Conservation (phyloP, 225 moss, liverwort and hornwort genomes). For the Climacium dendroides region DNA sequence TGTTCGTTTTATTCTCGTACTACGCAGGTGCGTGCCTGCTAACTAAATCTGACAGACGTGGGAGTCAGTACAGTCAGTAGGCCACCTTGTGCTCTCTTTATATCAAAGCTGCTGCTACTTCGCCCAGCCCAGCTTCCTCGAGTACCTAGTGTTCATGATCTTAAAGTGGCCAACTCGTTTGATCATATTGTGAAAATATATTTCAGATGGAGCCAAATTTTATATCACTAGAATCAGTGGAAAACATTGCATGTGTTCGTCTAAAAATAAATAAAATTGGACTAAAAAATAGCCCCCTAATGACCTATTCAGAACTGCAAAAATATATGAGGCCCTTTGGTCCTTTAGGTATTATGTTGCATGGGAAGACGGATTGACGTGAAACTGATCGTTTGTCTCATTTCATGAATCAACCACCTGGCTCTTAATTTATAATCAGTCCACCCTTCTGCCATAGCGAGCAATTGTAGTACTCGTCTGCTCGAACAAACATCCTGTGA, state of each 20-base stretch:
- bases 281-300: neutral
- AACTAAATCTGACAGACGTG: neutral
- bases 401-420: neutral
- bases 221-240: neutral
- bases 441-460: neutral
- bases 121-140: neutral
- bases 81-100: slow-evolving; percentile 2
- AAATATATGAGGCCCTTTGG: neutral
- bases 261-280: neutral
- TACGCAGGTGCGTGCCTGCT: slow-evolving; percentile 7
- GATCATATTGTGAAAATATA: neutral
- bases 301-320: neutral
- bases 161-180: neutral
- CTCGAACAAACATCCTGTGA: neutral
- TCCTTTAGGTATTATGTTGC: neutral
- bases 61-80: neutral
- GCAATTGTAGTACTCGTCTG: neutral
- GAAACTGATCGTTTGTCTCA: neutral
- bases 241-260: neutral
- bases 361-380: neutral
- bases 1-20: neutral
- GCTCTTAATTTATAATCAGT: neutral
- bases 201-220: neutral
- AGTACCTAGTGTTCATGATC: neutral
- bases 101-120: slow-evolving; percentile 9